Base-by-base conservation (phyloP, 371 early-diverging fungal genomes). In the Zancudomyces culisetae region DNA sequence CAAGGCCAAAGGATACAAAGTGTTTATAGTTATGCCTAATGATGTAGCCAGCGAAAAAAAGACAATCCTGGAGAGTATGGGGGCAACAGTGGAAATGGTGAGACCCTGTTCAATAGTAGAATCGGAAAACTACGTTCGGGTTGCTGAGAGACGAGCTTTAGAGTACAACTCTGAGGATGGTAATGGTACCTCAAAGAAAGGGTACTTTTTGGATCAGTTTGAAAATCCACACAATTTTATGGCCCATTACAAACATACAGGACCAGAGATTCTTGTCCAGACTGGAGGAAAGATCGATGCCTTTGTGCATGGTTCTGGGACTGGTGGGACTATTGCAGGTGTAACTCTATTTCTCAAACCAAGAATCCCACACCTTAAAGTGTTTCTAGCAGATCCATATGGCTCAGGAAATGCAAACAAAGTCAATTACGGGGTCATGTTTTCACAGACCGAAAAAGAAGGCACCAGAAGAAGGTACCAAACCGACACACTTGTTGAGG, bases 301-400 rank as follows among this genome's bases (percentile, higher is more conserved):
- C 89, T 71, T 95, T 52, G 90, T 97, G 27, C 85, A 86, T 45
- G 85, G 87, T 45, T 93, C 92, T 27, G 98, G 96, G 61, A 95
- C 98, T 13, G 98, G 98, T 55, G 96, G 96, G 53, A 97, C 96
- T 24, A 85, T 97, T 56, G 80, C 88, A n/a, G 96, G 98, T 43
- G 77, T 87, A 57, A 91, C 87, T 23, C 78, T 78, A 63, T 85
- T 84, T 66, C 71, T 97, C 56, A 94, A 93, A 79, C 95, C 91
- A 64, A 76, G 73, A 46, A 82, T 81, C 60, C 94, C 95, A 46
- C 71, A 77, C 49, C 64, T 83, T 63, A 79, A 81, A 63, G 81
- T 87, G 62, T 83, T 93, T 46, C 94, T 90, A 55, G 88, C 90
- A 15, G 98, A 97, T 67, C 98, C 96, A 24, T 62, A 79, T 53